These are phyloP conservation scores for Colletotrichum falcatum DNA, from an alignment of 2,329 filamentous ascomycete species.

Conservation along the genomic window DNA sequence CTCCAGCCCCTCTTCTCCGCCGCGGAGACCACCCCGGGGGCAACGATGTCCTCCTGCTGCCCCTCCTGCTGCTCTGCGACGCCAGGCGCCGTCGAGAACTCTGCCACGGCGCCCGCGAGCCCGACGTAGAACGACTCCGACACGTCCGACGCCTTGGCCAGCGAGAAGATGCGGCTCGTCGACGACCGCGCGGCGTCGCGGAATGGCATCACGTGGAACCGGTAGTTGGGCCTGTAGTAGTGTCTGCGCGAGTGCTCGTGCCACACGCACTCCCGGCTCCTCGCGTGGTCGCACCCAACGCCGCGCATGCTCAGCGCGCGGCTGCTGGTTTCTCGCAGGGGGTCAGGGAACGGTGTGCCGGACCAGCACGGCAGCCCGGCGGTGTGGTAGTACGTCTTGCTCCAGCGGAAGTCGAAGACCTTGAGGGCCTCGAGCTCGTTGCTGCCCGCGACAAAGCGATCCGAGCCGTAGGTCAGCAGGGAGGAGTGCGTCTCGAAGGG, in stretches of 20 bases:
- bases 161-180: slow-evolving; percentile 56
- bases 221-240: slow-evolving; percentile 63
- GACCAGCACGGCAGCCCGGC: slow-evolving; percentile 59
- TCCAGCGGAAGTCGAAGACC: slow-evolving; percentile 67
- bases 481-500: slow-evolving; percentile 59
- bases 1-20: slow-evolving; percentile 34
- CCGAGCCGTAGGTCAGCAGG: slow-evolving; percentile 61
- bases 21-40: slow-evolving; percentile 19
- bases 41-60: slow-evolving; percentile 1
- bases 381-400: slow-evolving; percentile 62
- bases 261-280: slow-evolving; percentile 57
- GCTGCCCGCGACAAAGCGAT: slow-evolving; percentile 64
- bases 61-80: slow-evolving; percentile 9
- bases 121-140: slow-evolving; percentile 64
- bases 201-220: slow-evolving; percentile 54
- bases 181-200: slow-evolving; percentile 43
- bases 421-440: slow-evolving; percentile 58
- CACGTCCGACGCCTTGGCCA: slow-evolving; percentile 60
- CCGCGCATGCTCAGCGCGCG: slow-evolving; percentile 41
- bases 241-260: slow-evolving; percentile 57
- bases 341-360: slow-evolving; percentile 51
- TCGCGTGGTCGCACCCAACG: slow-evolving; percentile 51
- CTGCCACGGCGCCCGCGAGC: slow-evolving; percentile 60
- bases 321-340: slow-evolving; percentile 45
- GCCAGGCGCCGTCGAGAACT: slow-evolving; percentile 48